A percentile compares a stretch with the other conserved stretches of the same genome.
These are phyloP conservation scores for Ascochyta koolunga DNA, from an alignment of 2,329 filamentous ascomycete genomes.

Conservation along the genomic window DNA sequence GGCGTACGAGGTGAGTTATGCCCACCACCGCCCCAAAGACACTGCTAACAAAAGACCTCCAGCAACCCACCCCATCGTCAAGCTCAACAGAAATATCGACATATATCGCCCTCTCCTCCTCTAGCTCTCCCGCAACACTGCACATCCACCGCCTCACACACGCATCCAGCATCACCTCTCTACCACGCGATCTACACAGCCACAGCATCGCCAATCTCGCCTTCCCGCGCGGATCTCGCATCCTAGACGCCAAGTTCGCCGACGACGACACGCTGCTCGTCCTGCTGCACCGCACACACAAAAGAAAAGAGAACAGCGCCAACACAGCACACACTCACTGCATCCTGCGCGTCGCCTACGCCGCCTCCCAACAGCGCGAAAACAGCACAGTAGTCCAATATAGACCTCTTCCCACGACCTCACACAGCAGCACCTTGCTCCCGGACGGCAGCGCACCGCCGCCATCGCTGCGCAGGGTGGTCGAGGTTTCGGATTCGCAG, in stretches of 20 bases:
- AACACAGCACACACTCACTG: not conserved
- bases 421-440: slow-evolving; percentile 4
- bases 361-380: slow-evolving; percentile 4
- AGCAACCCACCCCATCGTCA: not conserved
- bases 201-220: slow-evolving; percentile 62
- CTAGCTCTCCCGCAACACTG: slow-evolving; percentile 12
- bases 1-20: slow-evolving; percentile 54
- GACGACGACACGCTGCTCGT: slow-evolving; percentile 66
- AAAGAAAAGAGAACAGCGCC: not conserved
- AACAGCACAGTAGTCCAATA: not conserved
- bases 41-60: slow-evolving; percentile 14
- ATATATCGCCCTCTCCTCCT: slow-evolving; percentile 31
- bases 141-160: slow-evolving; percentile 45
- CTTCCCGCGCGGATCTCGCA: slow-evolving; percentile 40
- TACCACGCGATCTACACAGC: slow-evolving; percentile 35
- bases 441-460: slow-evolving; percentile 8
- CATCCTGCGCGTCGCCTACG: slow-evolving; percentile 34
- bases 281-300: slow-evolving; percentile 52
- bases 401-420: slow-evolving; percentile 8
- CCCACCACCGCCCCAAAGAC: not conserved
- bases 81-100: slow-evolving; percentile 27
- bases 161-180: slow-evolving; percentile 49
- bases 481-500: slow-evolving; percentile 9
- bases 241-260: slow-evolving; percentile 70
- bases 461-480: not conserved